A percentile compares a stretch with the other conserved stretches of the same genome.
These are phyloP conservation scores for Barnettozyma botsteinii DNA, from an alignment of 805 yeast genomes.

Conservation along the genomic window DNA sequence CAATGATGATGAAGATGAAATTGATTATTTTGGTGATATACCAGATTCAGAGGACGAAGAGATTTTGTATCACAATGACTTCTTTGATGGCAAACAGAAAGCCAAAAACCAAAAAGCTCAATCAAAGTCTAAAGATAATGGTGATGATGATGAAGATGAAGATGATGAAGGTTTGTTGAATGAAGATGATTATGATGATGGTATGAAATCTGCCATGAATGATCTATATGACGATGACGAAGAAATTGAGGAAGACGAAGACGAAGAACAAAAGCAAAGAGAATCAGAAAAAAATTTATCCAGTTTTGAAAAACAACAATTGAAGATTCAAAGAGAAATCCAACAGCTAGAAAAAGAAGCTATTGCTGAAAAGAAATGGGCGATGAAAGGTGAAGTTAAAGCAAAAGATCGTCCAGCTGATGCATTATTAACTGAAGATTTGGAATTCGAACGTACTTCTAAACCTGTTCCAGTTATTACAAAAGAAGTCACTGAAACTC, in stretches of 20 bases:
- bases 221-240: constrained; percentile 36
- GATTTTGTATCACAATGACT: constrained; percentile 39
- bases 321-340: constrained; percentile 70
- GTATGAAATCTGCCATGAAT: constrained; percentile 47
- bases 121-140: too few species aligned
- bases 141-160: constrained; percentile 34
- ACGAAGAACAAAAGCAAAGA: constrained; percentile 22
- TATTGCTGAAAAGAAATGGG: constrained; percentile 88
- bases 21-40: constrained; percentile 47
- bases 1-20: constrained; percentile 41
- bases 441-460: constrained; percentile 88
- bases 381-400: constrained; percentile 86
- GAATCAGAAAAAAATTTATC: constrained; percentile 43
- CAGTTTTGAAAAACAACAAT: constrained; percentile 79
- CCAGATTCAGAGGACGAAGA: constrained; percentile 47
- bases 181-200: constrained; percentile 58
- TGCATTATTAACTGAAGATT: constrained; percentile 71
- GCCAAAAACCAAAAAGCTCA: neutral
- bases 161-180: constrained; percentile 45
- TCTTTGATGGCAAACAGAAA: constrained; percentile 40
- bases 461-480: constrained; percentile 97
- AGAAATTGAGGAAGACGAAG: constrained; percentile 36
- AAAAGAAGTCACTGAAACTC: constrained; percentile 73
- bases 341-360: constrained; percentile 77
- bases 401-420: constrained; percentile 80